Percentiles rank a stretch among this genome's conserved stretches.
Evolutionary conservation across 192 early-diverging fungal species (phyloP).

Genomic region (Cetraspora pellucida): DNA sequence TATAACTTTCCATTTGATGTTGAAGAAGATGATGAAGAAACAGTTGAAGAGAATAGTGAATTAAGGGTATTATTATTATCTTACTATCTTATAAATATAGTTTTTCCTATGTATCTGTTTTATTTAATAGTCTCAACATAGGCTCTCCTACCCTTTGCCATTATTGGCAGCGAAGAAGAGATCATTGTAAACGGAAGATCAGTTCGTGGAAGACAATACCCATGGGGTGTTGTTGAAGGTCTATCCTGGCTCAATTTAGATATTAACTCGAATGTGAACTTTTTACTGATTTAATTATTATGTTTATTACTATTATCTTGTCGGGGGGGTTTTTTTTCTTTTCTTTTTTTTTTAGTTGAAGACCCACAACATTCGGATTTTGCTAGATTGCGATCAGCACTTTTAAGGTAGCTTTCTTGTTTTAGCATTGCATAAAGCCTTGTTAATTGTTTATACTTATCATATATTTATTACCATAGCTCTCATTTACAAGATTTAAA

Average conservation of each 20-base stretch:
- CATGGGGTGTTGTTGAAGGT: constrained; percentile 92
- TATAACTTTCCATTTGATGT: constrained; percentile 97
- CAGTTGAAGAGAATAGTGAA: constrained; percentile 96
- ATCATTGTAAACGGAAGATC: constrained; percentile 81
- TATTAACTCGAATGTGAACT: neutral
- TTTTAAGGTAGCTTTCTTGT: constrained; percentile 65
- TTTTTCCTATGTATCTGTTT: no score
- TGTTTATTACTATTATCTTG: neutral
- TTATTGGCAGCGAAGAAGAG: constrained; percentile 95
- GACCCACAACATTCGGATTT: constrained; percentile 98
- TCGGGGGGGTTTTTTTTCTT: no score
- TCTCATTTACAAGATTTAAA: constrained; percentile 98
- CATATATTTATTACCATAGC: constrained; percentile 48
- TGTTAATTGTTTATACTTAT: neutral
- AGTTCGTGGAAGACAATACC: constrained; percentile 90
- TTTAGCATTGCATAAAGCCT: neutral
- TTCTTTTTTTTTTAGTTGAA: constrained; percentile 64
- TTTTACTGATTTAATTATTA: neutral
- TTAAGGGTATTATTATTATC: constrained; percentile 54
- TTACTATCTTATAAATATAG: neutral
- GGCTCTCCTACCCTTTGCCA: constrained; percentile 88
- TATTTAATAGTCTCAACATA: constrained; percentile 24
- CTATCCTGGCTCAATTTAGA: neutral
- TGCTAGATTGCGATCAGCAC: constrained; percentile 86
- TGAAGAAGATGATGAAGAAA: constrained; percentile 99